Percentiles rank a stretch among this genome's conserved stretches.
Conservation (phyloP, 257 asterid species). For the Perilla frutescens region DNA sequence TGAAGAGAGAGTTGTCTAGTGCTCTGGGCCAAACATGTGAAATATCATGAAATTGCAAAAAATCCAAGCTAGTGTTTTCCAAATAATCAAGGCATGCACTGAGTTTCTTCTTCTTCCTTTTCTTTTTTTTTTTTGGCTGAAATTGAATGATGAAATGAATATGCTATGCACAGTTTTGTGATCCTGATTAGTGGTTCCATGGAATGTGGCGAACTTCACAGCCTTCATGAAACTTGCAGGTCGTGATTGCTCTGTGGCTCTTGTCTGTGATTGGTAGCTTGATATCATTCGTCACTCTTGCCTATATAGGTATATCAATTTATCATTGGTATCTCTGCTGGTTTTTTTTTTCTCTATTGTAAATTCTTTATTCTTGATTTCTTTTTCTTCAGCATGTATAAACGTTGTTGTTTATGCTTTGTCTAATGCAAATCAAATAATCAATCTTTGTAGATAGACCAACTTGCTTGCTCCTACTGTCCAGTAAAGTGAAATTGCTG, state of each 20-base stretch:
- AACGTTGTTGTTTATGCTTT: conserved; percentile 1
- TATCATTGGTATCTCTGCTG: conserved; percentile 24
- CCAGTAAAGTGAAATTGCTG: conserved; percentile 3
- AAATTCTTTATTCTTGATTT: neutral
- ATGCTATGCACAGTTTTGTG: conserved; percentile 14
- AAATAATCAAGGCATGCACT: conserved; percentile 19
- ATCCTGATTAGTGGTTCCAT: conserved; percentile 20
- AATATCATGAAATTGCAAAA: neutral
- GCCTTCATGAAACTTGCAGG: conserved; percentile 69
- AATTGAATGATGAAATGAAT: conserved; percentile 12
- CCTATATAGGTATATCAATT: conserved; percentile 71
- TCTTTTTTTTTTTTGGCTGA: neutral
- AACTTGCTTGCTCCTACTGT: neutral
- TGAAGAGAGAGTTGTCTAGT: conserved; percentile 13
- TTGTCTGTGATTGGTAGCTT: conserved; percentile 87
- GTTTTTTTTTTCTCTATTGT: conserved; percentile 1
- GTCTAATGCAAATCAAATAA: neutral
- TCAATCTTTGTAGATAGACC: conserved; percentile 11
- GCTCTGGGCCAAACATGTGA: neutral
- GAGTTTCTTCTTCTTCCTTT: neutral
- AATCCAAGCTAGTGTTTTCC: conserved; percentile 7
- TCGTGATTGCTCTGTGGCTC: conserved; percentile 87
- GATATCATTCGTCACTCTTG: conserved; percentile 80
- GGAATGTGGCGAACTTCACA: conserved; percentile 21
- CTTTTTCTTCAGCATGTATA: conserved; percentile 14